Evolutionary conservation across 768 basidiomycete species (phyloP).

Genomic region (Tephrocybe sp.): DNA sequence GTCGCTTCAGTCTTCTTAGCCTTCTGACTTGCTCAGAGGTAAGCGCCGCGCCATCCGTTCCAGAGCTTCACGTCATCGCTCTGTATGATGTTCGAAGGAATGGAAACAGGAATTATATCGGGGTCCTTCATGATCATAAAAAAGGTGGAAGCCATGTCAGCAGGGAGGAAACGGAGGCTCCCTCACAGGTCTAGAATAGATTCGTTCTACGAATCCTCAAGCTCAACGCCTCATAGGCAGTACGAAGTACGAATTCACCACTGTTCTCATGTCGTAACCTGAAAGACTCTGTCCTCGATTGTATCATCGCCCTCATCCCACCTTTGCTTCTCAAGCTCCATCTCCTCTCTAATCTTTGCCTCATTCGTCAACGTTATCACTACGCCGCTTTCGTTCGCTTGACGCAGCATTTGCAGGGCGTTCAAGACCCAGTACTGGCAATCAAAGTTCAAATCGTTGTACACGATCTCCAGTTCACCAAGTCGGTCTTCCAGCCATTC

Average conservation of each 20-base stretch:
- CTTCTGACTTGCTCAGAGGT: no score
- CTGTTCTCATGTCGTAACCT: neutral
- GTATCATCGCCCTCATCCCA: conserved; percentile 23
- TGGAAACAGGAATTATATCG: no score
- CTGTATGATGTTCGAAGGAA: no score
- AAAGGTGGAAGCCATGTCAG: neutral
- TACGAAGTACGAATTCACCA: no score
- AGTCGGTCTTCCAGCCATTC: conserved; percentile 20
- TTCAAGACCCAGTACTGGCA: conserved; percentile 27
- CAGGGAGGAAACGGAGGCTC: neutral
- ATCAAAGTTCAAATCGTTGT: conserved; percentile 20
- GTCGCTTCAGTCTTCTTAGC: no score
- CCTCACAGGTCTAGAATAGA: neutral
- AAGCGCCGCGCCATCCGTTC: no score
- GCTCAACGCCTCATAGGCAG: no score
- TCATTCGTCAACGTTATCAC: conserved; percentile 12
- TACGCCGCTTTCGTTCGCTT: conserved; percentile 12
- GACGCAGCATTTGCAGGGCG: conserved; percentile 18
- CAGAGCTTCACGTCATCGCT: no score
- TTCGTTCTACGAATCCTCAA: neutral
- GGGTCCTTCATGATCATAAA: neutral
- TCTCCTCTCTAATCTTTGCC: conserved; percentile 6
- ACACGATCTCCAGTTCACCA: conserved; percentile 15
- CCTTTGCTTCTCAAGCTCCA: conserved; percentile 15
- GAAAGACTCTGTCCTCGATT: conserved; percentile 18